A percentile compares a stretch with the other conserved stretches of the same genome.
Evolutionary conservation across 345 rosid genomes (phyloP).

Genomic region (Ceriops zippeliana): DNA sequence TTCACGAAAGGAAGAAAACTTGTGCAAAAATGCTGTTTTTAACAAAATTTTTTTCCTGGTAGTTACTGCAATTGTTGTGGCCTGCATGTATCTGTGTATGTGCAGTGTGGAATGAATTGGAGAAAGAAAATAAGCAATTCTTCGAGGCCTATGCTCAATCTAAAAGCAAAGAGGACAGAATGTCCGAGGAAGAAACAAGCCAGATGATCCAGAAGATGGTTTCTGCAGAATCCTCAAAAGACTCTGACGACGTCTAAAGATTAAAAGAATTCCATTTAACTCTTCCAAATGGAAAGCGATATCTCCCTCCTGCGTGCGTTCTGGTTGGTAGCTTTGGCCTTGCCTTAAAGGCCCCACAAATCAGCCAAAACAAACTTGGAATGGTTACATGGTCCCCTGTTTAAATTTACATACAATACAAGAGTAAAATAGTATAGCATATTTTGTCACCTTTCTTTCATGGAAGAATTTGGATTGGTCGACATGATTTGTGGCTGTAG

Average conservation of each 20-base stretch:
- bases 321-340: neutral
- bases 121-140: conserved; percentile 89
- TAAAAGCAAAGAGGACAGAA: conserved; percentile 56
- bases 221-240: conserved; percentile 46
- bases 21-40: no score
- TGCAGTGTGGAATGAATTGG: conserved; percentile 86
- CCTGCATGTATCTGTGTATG: neutral
- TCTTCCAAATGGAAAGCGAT: conserved; percentile 24
- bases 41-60: no score
- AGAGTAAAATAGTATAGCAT: no score
- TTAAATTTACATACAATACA: no score
- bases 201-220: conserved; percentile 70
- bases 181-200: conserved; percentile 86
- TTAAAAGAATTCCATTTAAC: neutral
- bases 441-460: no score
- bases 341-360: neutral
- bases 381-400: no score
- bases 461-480: no score
- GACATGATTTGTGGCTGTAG: no score
- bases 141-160: conserved; percentile 63
- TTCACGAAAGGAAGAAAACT: no score
- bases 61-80: neutral
- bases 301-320: conserved; percentile 5
- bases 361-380: no score
- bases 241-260: conserved; percentile 25